Evolutionary conservation across 2,329 filamentous ascomycete species (phyloP), one percentile per base, ranked within the genome.

Genomic region (Hypoxylon sp.): DNA sequence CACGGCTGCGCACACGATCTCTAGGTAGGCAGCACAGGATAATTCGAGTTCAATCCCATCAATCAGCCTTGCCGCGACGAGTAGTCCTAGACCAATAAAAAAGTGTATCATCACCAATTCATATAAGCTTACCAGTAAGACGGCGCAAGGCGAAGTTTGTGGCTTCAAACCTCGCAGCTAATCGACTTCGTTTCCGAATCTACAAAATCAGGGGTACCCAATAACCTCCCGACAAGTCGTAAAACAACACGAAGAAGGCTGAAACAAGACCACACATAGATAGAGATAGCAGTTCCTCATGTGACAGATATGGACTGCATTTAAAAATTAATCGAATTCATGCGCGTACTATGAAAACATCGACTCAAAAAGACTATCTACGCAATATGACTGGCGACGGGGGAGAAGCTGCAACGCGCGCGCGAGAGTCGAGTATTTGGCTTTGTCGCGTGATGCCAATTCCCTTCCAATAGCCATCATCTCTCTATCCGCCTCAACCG

Each of bases 121-220:
- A 20, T 21, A 26, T n/a, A 4, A 30, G 7, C 20, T 26, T 13
- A 3, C 45, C 15, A 34, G 23, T 19, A 17, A 13, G 30, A 30
- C 37, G 19, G 11, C 15, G 19, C n/a, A 26, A 31, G 20, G 27
- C 26, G 27, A 32, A 31, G 25, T 48, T 23, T 20, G 16, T 23
- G n/a, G n/a, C n/a, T 17, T 36, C 12, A 20, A 29, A 21, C 5
- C n/a, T 29, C 31, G 11, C 29, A 20, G 35, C 29, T 19, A 31
- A 6, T 13, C 19, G 19, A 13, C 13, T 43, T n/a, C 5, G 16
- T 27, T n/a, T 41, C 31, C 16, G 29, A 27, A 34, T 44, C n/a
- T n/a, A n/a, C n/a, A n/a, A n/a, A n/a, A n/a, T n/a, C n/a, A 31
- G 46, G 35, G 43, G 32, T 47, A 44, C 32, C 51, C 51, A 59